A percentile compares a stretch with the other conserved stretches of the same genome.
Evolutionary conservation across 2,329 filamentous ascomycete species (phyloP).

Genomic region (Pseudogymnoascus destructans): DNA sequence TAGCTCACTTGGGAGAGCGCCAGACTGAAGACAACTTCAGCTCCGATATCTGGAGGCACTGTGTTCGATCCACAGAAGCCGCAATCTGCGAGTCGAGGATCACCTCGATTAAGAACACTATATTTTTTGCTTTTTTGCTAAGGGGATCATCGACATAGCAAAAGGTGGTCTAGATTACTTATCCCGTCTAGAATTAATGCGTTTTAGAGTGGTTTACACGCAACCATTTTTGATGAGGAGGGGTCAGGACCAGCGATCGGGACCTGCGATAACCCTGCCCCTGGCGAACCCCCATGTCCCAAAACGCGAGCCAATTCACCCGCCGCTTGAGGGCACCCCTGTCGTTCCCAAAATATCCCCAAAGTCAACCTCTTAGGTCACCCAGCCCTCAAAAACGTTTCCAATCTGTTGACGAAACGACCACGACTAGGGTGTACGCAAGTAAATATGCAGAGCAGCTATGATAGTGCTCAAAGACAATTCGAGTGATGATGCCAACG

Average conservation of each 20-base stretch:
- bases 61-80: slow-evolving; percentile 16
- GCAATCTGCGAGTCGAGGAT: slow-evolving; percentile 13
- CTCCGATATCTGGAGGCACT: slow-evolving; percentile 13
- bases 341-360: slow-evolving; percentile 1
- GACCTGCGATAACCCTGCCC: neutral
- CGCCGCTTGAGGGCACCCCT: neutral
- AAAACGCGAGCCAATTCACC: neutral
- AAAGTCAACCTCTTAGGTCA: neutral
- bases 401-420: neutral
- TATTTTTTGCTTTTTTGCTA: slow-evolving; percentile 11
- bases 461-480: slow-evolving; percentile 7
- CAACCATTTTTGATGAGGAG: neutral
- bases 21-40: slow-evolving; percentile 15
- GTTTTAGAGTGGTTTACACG: neutral
- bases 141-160: no score
- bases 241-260: neutral
- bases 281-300: neutral
- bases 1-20: slow-evolving; percentile 15
- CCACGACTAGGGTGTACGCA: neutral
- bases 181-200: neutral
- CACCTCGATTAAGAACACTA: slow-evolving; percentile 12
- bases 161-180: neutral
- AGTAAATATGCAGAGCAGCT: neutral
- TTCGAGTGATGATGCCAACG: neutral
- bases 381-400: neutral